phyloP scores from a whole-genome alignment of 1,284 basidiomycete species.

The Boletus albobrunnescens region DNA sequence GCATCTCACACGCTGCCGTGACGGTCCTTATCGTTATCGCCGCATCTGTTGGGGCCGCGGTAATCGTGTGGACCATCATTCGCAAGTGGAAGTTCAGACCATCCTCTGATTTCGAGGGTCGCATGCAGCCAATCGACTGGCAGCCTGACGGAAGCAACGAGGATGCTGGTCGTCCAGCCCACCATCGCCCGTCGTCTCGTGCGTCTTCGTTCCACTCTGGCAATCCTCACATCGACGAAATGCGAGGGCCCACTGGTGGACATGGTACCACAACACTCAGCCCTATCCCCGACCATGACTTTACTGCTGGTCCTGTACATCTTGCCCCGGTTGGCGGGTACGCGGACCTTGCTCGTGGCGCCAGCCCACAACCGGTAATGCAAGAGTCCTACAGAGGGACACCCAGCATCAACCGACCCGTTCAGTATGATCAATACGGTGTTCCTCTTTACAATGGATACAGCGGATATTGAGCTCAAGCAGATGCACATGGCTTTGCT shows the following conservation, averaged over 20 bases:
- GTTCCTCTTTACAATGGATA: conserved; percentile 60
- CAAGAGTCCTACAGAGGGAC: conserved; percentile 47
- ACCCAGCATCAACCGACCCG: conserved; percentile 38
- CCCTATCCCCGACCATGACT: conserved; percentile 72
- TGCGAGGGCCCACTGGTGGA: conserved; percentile 26
- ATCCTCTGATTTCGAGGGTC: conserved; percentile 74
- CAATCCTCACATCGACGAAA: conserved; percentile 42
- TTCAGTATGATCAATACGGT: conserved; percentile 48
- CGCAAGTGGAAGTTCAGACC: conserved; percentile 88
- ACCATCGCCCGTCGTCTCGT: conserved; percentile 52
- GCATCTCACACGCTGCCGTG: conserved; percentile 59
- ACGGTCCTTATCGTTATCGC: conserved; percentile 70
- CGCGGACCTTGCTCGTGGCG: conserved; percentile 70
- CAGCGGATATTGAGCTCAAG: conserved; percentile 24
- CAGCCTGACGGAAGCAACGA: conserved; percentile 58
- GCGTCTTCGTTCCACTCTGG: conserved; percentile 73
- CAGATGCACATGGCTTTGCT: not conserved
- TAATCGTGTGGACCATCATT: conserved; percentile 81
- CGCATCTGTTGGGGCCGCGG: conserved; percentile 60
- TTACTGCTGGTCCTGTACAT: conserved; percentile 61
- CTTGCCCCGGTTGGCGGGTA: conserved; percentile 71
- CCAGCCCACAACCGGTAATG: conserved; percentile 60
- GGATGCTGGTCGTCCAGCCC: conserved; percentile 40
- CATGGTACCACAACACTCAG: conserved; percentile 31
- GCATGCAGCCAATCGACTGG: conserved; percentile 83